Evolutionary conservation across 1,139 yeast species (phyloP), one percentile per base, ranked within the genome.

Genomic region (Candida mesenterica): DNA sequence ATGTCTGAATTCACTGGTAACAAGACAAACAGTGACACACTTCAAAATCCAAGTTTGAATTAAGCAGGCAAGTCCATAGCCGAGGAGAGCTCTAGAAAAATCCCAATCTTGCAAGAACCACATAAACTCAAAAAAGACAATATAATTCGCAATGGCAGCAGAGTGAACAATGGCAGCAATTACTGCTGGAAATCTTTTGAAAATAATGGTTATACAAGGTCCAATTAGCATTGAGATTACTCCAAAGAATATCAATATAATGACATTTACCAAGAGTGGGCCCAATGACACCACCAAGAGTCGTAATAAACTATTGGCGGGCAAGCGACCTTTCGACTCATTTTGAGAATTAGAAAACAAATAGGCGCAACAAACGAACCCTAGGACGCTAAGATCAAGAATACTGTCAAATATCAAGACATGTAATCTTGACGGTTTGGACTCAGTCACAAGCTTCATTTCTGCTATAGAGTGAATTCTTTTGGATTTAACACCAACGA

Each of bases 81-180:
- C 85, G 12, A 78, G 51, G 1, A 77, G 43, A 0, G 83, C 64
- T 34, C 62, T 61, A 4, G 75, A 57, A 39, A 75, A 53, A 40
- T 72, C 64, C 77, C 80, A 77, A 37, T 69, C 69, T 42, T 80
- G 82, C 12, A 69, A 55, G 28, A 68, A 57, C 71, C 80, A 72
- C 26, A 79, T 55, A 8, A 76, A 40, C 39, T 75, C 77, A 52
- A 77, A 76, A 30, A 67, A 65, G 1, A 65, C 9, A 1, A 75
- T 41, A 47, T 78, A 72, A 31, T 61, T 66, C 4, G 71, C 9
- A 1, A 75, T 48, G 0, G 75, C 69, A 5, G 72, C 42, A 1
- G 60, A 34, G 46, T 75, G 83, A 0, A 67, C 77, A 2, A 61
- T 30, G 2, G 59, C 53, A 1, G 82, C 75, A 14, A 77, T 46